phyloP scores from a whole-genome alignment of 345 rosid genomes.

The Geranium brycei region DNA sequence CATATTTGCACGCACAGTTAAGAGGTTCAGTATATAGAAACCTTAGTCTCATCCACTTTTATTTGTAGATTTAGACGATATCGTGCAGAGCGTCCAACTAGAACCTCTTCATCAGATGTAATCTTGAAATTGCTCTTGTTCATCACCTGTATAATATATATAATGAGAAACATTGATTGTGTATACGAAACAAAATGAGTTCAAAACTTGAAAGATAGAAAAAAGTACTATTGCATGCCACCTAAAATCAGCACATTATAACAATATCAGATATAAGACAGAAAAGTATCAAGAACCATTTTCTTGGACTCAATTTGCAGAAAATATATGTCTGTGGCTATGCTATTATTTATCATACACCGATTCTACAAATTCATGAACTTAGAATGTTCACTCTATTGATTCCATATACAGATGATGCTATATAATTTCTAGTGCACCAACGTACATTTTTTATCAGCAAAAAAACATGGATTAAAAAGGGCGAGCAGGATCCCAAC shows the following conservation, averaged over 20 bases:
- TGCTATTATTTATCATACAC: no score
- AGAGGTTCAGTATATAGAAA: constrained; percentile 12
- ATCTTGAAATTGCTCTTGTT: constrained; percentile 87
- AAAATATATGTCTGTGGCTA: no score
- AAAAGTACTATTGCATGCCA: not conserved
- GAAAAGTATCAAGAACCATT: not conserved
- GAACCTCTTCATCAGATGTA: constrained; percentile 68
- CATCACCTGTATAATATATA: constrained; percentile 43
- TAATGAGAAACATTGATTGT: not conserved
- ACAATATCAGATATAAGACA: not conserved
- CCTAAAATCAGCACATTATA: not conserved
- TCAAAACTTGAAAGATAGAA: no score
- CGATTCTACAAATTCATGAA: no score
- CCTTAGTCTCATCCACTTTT: constrained; percentile 81
- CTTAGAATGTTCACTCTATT: no score
- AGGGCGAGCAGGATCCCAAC: no score
- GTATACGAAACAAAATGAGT: not conserved
- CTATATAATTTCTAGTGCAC: no score
- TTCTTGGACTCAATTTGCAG: no score
- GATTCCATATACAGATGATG: no score
- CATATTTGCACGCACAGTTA: not conserved
- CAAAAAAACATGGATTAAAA: no score
- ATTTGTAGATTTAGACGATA: constrained; percentile 89
- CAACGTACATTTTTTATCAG: no score
- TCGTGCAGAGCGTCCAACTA: constrained; percentile 77